These are phyloP conservation scores for Daedalea quercina DNA, from an alignment of 768 basidiomycete genomes.

Conservation along the genomic window DNA sequence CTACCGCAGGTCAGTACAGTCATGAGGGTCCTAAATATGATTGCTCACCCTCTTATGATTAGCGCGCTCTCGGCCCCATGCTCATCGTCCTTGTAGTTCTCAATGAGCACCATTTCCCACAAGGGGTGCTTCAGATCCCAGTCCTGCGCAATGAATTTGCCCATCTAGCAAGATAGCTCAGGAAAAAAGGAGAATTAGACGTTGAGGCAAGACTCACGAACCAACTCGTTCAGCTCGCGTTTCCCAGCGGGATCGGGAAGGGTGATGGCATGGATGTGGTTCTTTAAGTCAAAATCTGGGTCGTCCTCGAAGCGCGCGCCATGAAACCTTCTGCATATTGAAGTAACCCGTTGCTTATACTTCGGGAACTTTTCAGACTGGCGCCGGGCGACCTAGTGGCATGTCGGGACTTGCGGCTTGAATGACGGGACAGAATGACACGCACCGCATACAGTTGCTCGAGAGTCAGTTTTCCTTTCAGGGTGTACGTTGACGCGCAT, in stretches of 20 bases:
- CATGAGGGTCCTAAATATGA: background rate
- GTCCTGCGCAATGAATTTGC: constrained; percentile 15
- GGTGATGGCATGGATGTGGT: constrained; percentile 11
- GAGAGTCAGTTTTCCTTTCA: constrained; percentile 7
- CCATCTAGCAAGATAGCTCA: constrained; percentile 8
- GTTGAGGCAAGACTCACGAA: background rate
- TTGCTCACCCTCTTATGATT: constrained; percentile 13
- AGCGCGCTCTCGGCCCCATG: constrained; percentile 15
- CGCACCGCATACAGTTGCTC: constrained; percentile 4
- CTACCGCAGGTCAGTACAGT: constrained; percentile 3
- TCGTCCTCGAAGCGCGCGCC: constrained; percentile 18
- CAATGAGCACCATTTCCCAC: constrained; percentile 15
- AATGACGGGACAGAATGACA: background rate
- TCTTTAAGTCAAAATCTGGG: constrained; percentile 13
- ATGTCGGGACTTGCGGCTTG: background rate
- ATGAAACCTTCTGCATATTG: constrained; percentile 13
- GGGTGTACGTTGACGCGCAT: constrained; percentile 11
- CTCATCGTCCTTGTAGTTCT: constrained; percentile 19
- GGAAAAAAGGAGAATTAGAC: background rate
- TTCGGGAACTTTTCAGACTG: constrained; percentile 15
- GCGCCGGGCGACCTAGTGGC: constrained; percentile 1
- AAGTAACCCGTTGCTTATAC: constrained; percentile 13
- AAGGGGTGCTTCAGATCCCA: constrained; percentile 16
- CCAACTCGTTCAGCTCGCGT: constrained; percentile 15
- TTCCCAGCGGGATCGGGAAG: constrained; percentile 18